Evolutionary conservation across 2,329 filamentous ascomycete genomes (phyloP).

Genomic region (Phyllachora maydis): DNA sequence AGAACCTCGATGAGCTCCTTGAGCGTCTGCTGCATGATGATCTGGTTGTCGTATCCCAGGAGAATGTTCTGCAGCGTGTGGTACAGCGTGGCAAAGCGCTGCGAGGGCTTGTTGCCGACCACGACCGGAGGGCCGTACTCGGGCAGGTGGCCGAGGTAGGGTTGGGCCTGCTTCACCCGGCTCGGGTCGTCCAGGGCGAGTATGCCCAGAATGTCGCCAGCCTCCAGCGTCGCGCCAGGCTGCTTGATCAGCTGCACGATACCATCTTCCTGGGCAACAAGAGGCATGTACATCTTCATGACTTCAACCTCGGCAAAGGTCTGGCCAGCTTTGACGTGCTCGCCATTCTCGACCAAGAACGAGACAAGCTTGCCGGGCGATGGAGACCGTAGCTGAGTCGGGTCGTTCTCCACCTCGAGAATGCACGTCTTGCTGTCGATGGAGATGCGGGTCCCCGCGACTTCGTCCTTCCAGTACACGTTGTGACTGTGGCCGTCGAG

Average conservation of each 20-base stretch:
- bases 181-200: conserved; percentile 86
- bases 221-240: conserved; percentile 90
- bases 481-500: conserved; percentile 90
- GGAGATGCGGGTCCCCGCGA: conserved; percentile 82
- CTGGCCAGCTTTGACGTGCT: conserved; percentile 82
- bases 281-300: conserved; percentile 99
- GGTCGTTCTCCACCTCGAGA: conserved; percentile 96
- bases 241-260: conserved; percentile 98
- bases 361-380: conserved; percentile 96
- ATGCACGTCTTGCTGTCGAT: conserved; percentile 97
- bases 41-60: conserved; percentile 86
- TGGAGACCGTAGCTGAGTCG: conserved; percentile 85
- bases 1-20: conserved; percentile 83
- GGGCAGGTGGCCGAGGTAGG: conserved; percentile 80
- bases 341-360: conserved; percentile 87
- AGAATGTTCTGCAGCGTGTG: conserved; percentile 75
- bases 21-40: conserved; percentile 77
- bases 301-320: conserved; percentile 95
- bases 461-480: conserved; percentile 99
- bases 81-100: conserved; percentile 62
- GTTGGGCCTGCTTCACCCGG: conserved; percentile 88
- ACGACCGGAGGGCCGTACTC: conserved; percentile 72
- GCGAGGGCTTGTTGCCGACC: conserved; percentile 76
- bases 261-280: conserved; percentile 86
- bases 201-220: conserved; percentile 96